These are phyloP conservation scores for Diplocarpon rosae DNA, from an alignment of 2,329 filamentous ascomycete genomes.

Conservation along the genomic window DNA sequence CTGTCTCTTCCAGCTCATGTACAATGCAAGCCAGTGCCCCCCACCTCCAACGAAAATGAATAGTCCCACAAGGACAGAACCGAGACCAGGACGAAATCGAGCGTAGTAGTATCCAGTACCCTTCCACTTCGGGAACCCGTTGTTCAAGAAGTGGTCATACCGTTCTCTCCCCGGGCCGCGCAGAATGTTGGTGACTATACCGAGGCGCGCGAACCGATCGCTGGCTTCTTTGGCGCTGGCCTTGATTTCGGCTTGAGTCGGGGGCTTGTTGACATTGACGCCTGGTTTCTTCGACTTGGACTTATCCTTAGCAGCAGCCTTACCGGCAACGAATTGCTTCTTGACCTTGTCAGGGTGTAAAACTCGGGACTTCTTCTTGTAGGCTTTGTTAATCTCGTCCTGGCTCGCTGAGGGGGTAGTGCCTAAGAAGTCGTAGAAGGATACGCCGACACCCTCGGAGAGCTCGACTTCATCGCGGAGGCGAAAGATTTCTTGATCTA, in stretches of 20 bases:
- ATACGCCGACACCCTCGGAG: constrained; percentile 65
- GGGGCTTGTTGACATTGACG: constrained; percentile 57
- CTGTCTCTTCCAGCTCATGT: constrained; percentile 82
- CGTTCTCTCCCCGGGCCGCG: constrained; percentile 69
- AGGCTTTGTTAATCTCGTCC: constrained; percentile 88
- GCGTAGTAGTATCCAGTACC: constrained; percentile 98
- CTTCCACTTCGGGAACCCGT: constrained; percentile 94
- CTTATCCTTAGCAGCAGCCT: constrained; percentile 42
- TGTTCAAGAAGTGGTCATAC: constrained; percentile 86
- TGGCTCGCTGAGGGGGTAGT: constrained; percentile 61
- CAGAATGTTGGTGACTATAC: constrained; percentile 76
- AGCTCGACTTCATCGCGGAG: constrained; percentile 75
- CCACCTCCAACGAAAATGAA: constrained; percentile 75
- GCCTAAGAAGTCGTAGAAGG: constrained; percentile 91
- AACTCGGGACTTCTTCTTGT: constrained; percentile 72
- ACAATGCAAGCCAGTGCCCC: constrained; percentile 76
- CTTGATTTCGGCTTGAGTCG: constrained; percentile 63
- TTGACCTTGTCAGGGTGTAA: constrained; percentile 95
- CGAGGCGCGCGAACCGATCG: constrained; percentile 73
- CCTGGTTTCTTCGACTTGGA: constrained; percentile 44
- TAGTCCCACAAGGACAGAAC: constrained; percentile 69
- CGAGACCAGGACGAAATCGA: constrained; percentile 82
- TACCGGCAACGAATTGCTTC: constrained; percentile 64
- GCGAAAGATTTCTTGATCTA: constrained; percentile 97
- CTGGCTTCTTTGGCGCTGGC: constrained; percentile 70